Percentiles rank a stretch among this genome's conserved stretches.
Evolutionary conservation across 2,329 filamentous ascomycete genomes (phyloP).

Genomic region (Zasmidium citrigriseum): DNA sequence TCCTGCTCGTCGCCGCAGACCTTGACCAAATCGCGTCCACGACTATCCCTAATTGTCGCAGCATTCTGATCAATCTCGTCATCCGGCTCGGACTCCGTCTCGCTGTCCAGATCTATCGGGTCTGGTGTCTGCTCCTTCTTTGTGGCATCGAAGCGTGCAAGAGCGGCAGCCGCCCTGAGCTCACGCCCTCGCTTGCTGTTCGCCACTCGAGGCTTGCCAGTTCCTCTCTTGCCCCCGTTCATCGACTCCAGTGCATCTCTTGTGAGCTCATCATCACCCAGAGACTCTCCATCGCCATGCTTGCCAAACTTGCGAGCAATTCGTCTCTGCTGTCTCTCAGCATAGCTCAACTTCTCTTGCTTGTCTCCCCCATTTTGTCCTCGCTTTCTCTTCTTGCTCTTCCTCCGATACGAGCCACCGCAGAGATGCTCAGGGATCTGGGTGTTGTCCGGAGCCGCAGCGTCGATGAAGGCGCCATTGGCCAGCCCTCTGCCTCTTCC

Average conservation of each 20-base stretch:
- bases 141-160: slow-evolving; percentile 66
- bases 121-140: slow-evolving; percentile 34
- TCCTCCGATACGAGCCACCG: slow-evolving; percentile 73
- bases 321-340: slow-evolving; percentile 70
- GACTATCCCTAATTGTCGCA: slow-evolving; percentile 60
- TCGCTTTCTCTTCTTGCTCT: slow-evolving; percentile 52
- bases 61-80: slow-evolving; percentile 44
- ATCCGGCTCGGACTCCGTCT: slow-evolving; percentile 43
- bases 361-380: slow-evolving; percentile 44
- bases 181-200: slow-evolving; percentile 74
- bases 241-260: slow-evolving; percentile 66
- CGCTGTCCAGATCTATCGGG: slow-evolving; percentile 48
- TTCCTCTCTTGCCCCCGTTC: slow-evolving; percentile 54
- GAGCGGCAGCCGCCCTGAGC: slow-evolving; percentile 72
- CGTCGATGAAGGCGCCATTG: slow-evolving; percentile 63
- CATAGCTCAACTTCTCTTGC: slow-evolving; percentile 59
- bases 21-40: slow-evolving; percentile 68
- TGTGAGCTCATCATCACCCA: slow-evolving; percentile 68
- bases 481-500: slow-evolving; percentile 66
- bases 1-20: slow-evolving; percentile 72
- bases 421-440: slow-evolving; percentile 64
- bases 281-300: slow-evolving; percentile 70
- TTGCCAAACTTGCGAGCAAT: slow-evolving; percentile 80
- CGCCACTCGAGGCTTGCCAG: slow-evolving; percentile 71
- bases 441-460: slow-evolving; percentile 56